Evolutionary conservation across 2,329 filamentous ascomycete species (phyloP), one percentile per base, ranked within the genome.

Genomic region (Parastagonospora nodorum): DNA sequence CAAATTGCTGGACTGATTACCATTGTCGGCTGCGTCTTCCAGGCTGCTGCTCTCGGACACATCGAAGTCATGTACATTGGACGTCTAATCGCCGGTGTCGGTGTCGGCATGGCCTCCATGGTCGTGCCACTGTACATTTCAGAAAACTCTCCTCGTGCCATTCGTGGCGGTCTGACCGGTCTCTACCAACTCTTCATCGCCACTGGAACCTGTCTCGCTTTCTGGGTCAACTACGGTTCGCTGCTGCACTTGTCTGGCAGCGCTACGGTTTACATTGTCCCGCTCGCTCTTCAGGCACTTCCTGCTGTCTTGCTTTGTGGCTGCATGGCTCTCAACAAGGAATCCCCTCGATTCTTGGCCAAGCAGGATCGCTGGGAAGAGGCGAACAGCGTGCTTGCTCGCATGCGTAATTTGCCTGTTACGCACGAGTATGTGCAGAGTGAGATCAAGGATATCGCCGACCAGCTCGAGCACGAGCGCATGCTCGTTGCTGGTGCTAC

Each of bases 341-440:
- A 88, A 62, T 86, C 84, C 6, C 86, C 87, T 11, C 81, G 87
- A 58, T 89, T 84, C 82, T 80, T 87, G 19, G 87, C 86, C 19
- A 83, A 84, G 58, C 80, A 84, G 61, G 86, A 88, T 60, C 80
- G 85, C 56, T 88, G 85, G 85, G 86, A 89, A 52, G 77, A 86
- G 35, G 84, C 87, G 1, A 81, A 79, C 2, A 53, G 51, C 0
- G 80, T 84, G 14, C 78, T 90, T 6, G 77, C 81, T 15, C 76
- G 71, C 32, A 77, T 90, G 35, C 82, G 86, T 33, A 76, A 82
- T 48, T 75, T 88, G 35, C 69, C 72, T 1, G 19, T 55, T 1
- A 49, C 59, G 2, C 73, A 75, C 53, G 47, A 60, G 3, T 75
- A 75, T 47, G 67, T 75, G n/a, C 65, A 68, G 42, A 54, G 49